These are phyloP conservation scores for Acacia confusa DNA, from an alignment of 306 rosid species.

Conservation along the genomic window DNA sequence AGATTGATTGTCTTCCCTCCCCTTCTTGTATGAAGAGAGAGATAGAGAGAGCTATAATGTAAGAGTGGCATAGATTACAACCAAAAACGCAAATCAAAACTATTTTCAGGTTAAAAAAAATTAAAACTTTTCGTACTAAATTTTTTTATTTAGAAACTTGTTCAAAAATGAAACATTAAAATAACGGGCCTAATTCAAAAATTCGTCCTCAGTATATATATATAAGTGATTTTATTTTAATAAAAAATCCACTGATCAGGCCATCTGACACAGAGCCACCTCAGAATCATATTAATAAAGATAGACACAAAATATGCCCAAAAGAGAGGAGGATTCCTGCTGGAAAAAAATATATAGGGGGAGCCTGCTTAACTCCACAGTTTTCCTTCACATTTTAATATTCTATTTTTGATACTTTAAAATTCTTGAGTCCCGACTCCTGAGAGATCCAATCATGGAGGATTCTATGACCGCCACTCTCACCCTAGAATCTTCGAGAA, in stretches of 20 bases:
- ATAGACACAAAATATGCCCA: neutral
- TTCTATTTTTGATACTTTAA: neutral
- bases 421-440: neutral
- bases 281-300: neutral
- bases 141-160: too few relatives aligned
- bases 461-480: constrained; percentile 8
- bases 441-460: constrained; percentile 27
- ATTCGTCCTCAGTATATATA: too few relatives aligned
- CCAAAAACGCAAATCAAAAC: too few relatives aligned
- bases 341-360: neutral
- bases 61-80: too few relatives aligned
- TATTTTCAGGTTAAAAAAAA: too few relatives aligned
- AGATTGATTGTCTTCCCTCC: too few relatives aligned
- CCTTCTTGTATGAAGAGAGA: too few relatives aligned
- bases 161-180: too few relatives aligned
- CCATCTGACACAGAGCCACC: constrained; percentile 13
- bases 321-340: neutral
- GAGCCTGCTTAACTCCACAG: neutral
- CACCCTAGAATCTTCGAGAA: neutral
- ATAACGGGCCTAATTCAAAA: too few relatives aligned
- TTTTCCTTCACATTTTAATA: neutral
- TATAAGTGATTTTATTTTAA: neutral
- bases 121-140: too few relatives aligned
- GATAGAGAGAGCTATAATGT: too few relatives aligned
- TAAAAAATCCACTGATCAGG: neutral